Percentiles rank a stretch among this genome's conserved stretches.
Conservation (phyloP, 179 eudicot species). For the Nepenthes alata region DNA sequence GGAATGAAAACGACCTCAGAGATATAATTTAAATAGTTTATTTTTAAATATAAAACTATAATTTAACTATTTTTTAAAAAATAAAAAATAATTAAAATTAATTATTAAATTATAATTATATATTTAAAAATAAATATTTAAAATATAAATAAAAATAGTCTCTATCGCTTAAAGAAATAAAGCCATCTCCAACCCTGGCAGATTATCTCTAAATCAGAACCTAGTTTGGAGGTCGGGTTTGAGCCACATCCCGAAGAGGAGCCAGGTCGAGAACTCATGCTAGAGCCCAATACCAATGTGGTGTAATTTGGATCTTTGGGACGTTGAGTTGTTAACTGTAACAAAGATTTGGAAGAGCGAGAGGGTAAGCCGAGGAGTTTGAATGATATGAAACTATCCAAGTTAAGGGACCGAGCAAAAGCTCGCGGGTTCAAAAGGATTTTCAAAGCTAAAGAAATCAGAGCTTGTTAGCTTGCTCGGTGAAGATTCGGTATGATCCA, state of each 20-base stretch:
- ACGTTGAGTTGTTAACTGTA: constrained; percentile 22
- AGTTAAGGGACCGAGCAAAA: constrained; percentile 71
- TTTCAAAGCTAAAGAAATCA: constrained; percentile 65
- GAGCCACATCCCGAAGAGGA: constrained; percentile 14
- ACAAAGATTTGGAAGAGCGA: constrained; percentile 20
- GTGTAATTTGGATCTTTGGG: constrained; percentile 27
- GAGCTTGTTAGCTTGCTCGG: constrained; percentile 63
- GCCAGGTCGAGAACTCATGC: constrained; percentile 19
- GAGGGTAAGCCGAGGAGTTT: constrained; percentile 21
- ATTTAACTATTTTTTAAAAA: too few species aligned
- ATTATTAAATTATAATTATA: too few species aligned
- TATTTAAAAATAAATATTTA: constrained; percentile 11
- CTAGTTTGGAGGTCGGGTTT: too few species aligned
- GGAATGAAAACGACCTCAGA: constrained; percentile 18
- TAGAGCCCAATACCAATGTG: constrained; percentile 25
- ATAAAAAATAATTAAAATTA: too few species aligned
- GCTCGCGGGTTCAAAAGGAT: constrained; percentile 69
- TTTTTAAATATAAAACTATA: too few species aligned
- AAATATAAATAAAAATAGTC: constrained; percentile 66
- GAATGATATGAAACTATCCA: constrained; percentile 53
- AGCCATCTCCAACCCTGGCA: constrained; percentile 39
- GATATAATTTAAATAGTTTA: too few species aligned
- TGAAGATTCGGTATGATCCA: constrained; percentile 22
- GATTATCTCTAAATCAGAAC: constrained; percentile 17
- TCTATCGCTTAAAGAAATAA: constrained; percentile 10